A percentile compares a stretch with the other conserved stretches of the same genome.
These are phyloP conservation scores for Kodamaea fukazawae DNA, from an alignment of 805 yeast genomes.

Conservation along the genomic window DNA sequence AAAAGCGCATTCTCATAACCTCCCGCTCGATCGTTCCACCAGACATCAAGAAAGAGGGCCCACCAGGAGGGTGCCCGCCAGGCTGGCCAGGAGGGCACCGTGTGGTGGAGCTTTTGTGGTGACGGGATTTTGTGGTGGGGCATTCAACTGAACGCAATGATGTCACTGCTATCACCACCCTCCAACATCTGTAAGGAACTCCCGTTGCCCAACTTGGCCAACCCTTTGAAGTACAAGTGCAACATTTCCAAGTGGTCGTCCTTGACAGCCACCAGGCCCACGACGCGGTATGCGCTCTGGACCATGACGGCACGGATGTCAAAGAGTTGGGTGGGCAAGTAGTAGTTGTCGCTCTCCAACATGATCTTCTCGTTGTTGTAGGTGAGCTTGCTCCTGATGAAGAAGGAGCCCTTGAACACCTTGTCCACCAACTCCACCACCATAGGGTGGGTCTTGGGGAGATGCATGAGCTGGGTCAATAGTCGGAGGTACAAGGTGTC, in stretches of 20 bases:
- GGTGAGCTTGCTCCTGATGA: conserved; percentile 10
- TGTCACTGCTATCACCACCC: not conserved
- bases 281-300: conserved; percentile 21
- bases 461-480: conserved; percentile 20
- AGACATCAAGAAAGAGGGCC: no score
- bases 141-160: no score
- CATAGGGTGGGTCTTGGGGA: conserved; percentile 22
- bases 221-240: conserved; percentile 23
- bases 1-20: no score
- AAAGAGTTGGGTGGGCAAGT: conserved; percentile 19
- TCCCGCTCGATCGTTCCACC: no score
- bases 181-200: conserved; percentile 13
- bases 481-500: conserved; percentile 22
- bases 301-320: conserved; percentile 24
- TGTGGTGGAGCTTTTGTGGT: no score
- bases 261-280: conserved; percentile 18
- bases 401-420: conserved; percentile 18
- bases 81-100: no score
- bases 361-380: not conserved
- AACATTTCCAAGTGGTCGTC: conserved; percentile 20
- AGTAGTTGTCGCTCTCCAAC: conserved; percentile 12
- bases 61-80: no score
- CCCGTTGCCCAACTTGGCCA: conserved; percentile 25
- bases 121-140: no score
- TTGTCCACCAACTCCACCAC: conserved; percentile 16